Percentiles rank a stretch among this genome's conserved stretches.
phyloP scores from a whole-genome alignment of 352 stramenopile genomes.

The Pythium vanterpoolii region DNA sequence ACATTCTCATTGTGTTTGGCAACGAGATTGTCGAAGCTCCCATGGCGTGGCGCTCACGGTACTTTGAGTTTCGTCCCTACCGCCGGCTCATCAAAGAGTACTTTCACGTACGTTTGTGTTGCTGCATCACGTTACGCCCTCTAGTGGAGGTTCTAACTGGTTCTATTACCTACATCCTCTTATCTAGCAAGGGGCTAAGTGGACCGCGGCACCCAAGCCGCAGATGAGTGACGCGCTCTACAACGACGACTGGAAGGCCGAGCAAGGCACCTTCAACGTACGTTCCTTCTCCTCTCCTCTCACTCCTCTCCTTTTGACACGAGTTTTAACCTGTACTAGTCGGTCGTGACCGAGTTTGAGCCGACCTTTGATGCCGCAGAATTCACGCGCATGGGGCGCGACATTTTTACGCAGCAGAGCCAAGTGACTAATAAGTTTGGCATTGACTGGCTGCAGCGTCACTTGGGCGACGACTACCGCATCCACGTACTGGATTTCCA shows the following conservation, averaged over 20 bases:
- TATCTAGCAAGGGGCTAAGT: conserved; percentile 70
- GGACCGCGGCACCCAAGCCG: conserved; percentile 86
- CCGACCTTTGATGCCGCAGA: conserved; percentile 87
- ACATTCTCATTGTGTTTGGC: conserved; percentile 87
- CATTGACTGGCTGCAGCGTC: conserved; percentile 87
- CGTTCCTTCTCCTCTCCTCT: conserved; percentile 5
- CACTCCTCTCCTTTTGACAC: not conserved
- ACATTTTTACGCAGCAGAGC: conserved; percentile 90
- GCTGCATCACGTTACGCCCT: not conserved
- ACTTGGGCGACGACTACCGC: conserved; percentile 82
- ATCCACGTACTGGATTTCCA: conserved; percentile 90
- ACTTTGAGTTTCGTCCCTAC: conserved; percentile 89
- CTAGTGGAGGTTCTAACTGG: not conserved
- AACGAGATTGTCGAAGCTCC: conserved; percentile 89
- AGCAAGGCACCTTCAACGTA: conserved; percentile 76
- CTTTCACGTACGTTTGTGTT: conserved; percentile 46
- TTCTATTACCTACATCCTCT: not conserved
- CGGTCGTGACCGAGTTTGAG: conserved; percentile 88
- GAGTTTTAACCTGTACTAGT: conserved; percentile 27
- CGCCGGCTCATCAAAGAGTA: conserved; percentile 90
- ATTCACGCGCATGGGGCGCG: conserved; percentile 87
- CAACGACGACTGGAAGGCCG: conserved; percentile 82
- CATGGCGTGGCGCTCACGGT: conserved; percentile 88
- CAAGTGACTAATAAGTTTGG: conserved; percentile 90
- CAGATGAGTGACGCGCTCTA: conserved; percentile 90